A percentile compares a stretch with the other conserved stretches of the same genome.
Evolutionary conservation across 225 moss, liverwort and hornwort species (phyloP).

Genomic region (Bryum argenteum): DNA sequence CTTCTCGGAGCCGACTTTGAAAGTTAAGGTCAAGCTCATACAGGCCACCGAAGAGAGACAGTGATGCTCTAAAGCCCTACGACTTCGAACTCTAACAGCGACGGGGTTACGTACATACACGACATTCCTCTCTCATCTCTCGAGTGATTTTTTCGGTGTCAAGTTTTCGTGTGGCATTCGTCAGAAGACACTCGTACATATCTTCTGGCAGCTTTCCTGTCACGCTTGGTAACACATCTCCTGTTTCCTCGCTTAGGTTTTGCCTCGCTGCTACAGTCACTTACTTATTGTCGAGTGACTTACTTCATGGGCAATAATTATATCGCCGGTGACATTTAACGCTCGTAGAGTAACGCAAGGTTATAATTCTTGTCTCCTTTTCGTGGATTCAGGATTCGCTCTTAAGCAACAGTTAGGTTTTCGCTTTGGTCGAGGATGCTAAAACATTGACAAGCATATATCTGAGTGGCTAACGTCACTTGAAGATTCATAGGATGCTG

Average conservation of each 20-base stretch:
- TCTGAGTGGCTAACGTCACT: slow-evolving; percentile 39
- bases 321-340: slow-evolving; percentile 45
- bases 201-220: slow-evolving; percentile 29
- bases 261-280: slow-evolving; percentile 36
- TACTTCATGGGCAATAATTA: slow-evolving; percentile 35
- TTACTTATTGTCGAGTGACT: slow-evolving; percentile 26
- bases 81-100: slow-evolving; percentile 39
- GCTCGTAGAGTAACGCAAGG: slow-evolving; percentile 51
- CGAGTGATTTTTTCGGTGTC: slow-evolving; percentile 58
- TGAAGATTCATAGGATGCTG: slow-evolving; percentile 47
- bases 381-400: slow-evolving; percentile 52
- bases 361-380: slow-evolving; percentile 54
- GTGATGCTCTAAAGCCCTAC: slow-evolving; percentile 59
- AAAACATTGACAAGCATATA: slow-evolving; percentile 59
- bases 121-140: background rate
- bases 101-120: slow-evolving; percentile 53
- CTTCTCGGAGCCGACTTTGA: slow-evolving; percentile 21
- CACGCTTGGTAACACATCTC: slow-evolving; percentile 6
- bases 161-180: slow-evolving; percentile 42
- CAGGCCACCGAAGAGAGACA: slow-evolving; percentile 27
- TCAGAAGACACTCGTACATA: slow-evolving; percentile 59
- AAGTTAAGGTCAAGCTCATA: slow-evolving; percentile 17
- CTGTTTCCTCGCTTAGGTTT: slow-evolving; percentile 37
- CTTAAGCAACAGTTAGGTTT: slow-evolving; percentile 31
- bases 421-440: slow-evolving; percentile 15